Evolutionary conservation across 1,139 yeast species (phyloP).

Genomic region (Geotrichum histeridarum): DNA sequence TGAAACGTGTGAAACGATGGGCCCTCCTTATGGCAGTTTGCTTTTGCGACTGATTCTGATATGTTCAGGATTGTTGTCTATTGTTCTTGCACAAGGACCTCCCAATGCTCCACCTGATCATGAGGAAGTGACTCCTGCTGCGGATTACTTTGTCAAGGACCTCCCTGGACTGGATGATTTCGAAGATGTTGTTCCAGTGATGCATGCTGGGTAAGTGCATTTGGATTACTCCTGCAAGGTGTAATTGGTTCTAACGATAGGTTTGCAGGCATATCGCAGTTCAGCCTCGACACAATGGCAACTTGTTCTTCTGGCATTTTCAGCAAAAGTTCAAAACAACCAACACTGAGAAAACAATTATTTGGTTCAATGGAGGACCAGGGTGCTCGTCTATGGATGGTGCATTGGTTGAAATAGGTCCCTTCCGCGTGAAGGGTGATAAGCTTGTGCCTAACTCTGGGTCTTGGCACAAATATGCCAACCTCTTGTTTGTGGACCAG

Average conservation of each 20-base stretch:
- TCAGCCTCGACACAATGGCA: conserved; percentile 50
- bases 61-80: no score
- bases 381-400: conserved; percentile 99
- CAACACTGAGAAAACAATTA: conserved; percentile 32
- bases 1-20: no score
- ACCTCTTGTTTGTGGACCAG: conserved; percentile 83
- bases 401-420: conserved; percentile 88
- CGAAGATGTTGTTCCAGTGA: conserved; percentile 33
- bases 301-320: conserved; percentile 72
- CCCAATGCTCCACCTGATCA: no score
- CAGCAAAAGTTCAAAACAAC: conserved; percentile 31
- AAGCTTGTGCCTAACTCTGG: conserved; percentile 56
- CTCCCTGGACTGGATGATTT: conserved; percentile 37
- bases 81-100: no score
- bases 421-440: conserved; percentile 57
- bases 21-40: no score
- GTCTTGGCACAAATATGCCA: conserved; percentile 78
- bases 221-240: background rate
- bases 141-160: background rate
- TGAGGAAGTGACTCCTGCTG: background rate
- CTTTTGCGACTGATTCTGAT: no score
- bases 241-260: background rate
- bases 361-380: conserved; percentile 85
- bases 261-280: conserved; percentile 46
- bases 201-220: conserved; percentile 40